Evolutionary conservation across 441 rosid species (phyloP).

Genomic region (Corymbia citriodora): DNA sequence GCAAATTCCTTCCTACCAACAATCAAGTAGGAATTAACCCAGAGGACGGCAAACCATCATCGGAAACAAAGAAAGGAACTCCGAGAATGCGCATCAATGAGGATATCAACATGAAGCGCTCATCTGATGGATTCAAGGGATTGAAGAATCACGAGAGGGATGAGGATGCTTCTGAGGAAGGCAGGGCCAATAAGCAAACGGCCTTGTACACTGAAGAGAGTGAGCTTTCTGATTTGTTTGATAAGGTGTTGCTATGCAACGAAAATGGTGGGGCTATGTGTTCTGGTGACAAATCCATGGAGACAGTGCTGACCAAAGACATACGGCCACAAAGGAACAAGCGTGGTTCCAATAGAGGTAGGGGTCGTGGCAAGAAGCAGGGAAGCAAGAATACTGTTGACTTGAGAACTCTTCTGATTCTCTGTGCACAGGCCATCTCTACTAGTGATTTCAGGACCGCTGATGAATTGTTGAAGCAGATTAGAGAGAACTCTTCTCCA

Average conservation of each 20-base stretch:
- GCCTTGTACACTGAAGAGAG: neutral
- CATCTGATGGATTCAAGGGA: neutral
- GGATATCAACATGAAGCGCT: neutral
- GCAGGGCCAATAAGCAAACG: neutral
- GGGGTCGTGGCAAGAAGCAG: neutral
- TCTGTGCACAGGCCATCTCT: neutral
- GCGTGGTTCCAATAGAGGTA: neutral
- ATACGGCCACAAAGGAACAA: neutral
- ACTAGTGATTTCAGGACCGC: neutral
- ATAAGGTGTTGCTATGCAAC: neutral
- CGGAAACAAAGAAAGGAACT: neutral
- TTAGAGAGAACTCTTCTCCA: neutral
- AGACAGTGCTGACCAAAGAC: neutral
- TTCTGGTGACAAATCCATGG: neutral
- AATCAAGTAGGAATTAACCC: neutral
- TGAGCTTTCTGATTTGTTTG: neutral
- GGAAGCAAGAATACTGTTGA: neutral
- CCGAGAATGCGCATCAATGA: neutral
- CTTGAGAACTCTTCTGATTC: neutral
- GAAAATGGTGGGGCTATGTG: neutral
- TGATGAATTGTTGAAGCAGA: neutral
- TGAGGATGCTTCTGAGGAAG: neutral
- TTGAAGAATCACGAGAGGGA: neutral
- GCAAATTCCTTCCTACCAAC: neutral
- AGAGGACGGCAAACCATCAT: neutral